Conservation (phyloP, 768 basidiomycete genomes). For the Leccinum imitatum region DNA sequence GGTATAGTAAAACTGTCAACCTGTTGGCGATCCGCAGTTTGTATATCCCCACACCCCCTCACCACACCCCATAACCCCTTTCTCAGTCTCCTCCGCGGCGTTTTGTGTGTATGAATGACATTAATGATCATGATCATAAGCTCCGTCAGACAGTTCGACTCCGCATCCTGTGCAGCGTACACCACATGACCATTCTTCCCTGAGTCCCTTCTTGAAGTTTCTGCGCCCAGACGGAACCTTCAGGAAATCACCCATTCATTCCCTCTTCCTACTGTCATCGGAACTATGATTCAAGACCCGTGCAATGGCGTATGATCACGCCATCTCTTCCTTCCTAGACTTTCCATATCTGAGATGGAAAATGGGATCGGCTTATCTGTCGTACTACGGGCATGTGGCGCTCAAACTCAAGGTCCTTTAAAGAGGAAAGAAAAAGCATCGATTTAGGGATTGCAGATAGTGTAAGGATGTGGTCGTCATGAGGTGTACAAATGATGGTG, state of each 20-base stretch:
- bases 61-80: background rate
- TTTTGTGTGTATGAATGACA: background rate
- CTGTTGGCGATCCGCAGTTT: too few species aligned
- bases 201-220: background rate
- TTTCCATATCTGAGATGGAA: background rate
- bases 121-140: background rate
- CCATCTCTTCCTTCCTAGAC: background rate
- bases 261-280: background rate
- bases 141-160: background rate
- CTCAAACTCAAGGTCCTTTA: background rate
- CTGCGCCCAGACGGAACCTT: background rate
- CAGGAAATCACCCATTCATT: background rate
- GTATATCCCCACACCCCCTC: too few species aligned
- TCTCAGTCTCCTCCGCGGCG: background rate
- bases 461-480: constrained; percentile 32
- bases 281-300: background rate
- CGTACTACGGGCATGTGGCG: background rate
- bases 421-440: constrained; percentile 3
- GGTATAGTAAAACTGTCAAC: too few species aligned
- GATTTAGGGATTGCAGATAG: constrained; percentile 20
- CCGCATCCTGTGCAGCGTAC: background rate
- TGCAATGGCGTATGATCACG: background rate
- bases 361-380: background rate
- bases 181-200: background rate
- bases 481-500: constrained; percentile 17